phyloP scores from a whole-genome alignment of 176 grass and related monocot genomes.

The Zea luxurians region DNA sequence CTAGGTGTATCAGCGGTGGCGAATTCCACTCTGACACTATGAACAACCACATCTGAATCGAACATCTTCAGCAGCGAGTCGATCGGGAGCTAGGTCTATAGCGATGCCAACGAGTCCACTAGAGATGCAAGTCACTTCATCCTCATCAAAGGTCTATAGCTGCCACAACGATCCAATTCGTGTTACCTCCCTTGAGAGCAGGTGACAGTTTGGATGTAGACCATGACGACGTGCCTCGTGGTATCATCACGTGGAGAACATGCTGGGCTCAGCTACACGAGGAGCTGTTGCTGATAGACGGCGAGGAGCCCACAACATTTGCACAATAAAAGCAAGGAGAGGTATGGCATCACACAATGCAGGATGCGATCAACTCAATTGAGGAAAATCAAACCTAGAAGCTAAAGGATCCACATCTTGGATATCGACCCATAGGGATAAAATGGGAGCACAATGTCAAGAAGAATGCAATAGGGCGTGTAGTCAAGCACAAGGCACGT shows the following conservation, averaged over 20 bases:
- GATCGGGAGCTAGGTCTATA: too few species aligned
- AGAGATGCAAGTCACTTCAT: too few species aligned
- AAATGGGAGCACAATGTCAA: background rate
- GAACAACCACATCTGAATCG: too few species aligned
- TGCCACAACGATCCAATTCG: background rate
- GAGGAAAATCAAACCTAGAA: background rate
- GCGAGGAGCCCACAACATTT: background rate
- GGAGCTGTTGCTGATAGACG: background rate
- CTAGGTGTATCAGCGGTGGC: too few species aligned
- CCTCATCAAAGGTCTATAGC: too few species aligned
- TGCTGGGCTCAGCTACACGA: background rate
- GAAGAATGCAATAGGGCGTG: background rate
- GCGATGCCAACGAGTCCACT: too few species aligned
- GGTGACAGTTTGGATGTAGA: background rate
- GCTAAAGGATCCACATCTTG: background rate
- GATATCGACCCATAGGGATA: background rate
- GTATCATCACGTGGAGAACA: background rate
- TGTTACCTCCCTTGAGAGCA: rapidly evolving
- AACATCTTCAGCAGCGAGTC: too few species aligned
- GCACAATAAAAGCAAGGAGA: background rate
- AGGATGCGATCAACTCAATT: background rate
- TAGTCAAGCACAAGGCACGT: too few species aligned
- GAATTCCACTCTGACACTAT: too few species aligned
- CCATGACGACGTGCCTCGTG: background rate
- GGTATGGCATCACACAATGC: background rate